Percentiles rank a stretch among this genome's conserved stretches.
phyloP scores from a whole-genome alignment of 2,329 filamentous ascomycete genomes.

The Acarospora socialis region DNA sequence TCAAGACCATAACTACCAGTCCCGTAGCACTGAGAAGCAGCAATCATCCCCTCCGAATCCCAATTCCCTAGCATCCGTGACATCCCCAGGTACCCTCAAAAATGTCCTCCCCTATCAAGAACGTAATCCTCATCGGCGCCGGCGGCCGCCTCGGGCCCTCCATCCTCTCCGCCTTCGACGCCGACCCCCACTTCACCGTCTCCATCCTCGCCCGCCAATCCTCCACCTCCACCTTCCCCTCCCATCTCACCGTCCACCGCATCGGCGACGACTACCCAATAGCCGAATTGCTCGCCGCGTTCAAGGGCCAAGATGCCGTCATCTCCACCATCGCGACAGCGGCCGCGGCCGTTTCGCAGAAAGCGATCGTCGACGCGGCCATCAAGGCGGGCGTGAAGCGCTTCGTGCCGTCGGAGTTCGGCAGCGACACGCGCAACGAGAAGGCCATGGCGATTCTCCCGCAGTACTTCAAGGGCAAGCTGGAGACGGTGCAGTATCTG shows the following conservation, averaged over 20 bases:
- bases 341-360: conserved; percentile 17
- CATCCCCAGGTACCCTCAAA: conserved; percentile 2
- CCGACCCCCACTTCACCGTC: conserved; percentile 13
- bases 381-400: conserved; percentile 20
- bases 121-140: conserved; percentile 12
- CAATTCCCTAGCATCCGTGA: neutral
- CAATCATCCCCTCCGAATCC: neutral
- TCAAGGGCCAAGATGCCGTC: conserved; percentile 20
- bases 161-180: conserved; percentile 14
- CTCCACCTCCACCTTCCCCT: conserved; percentile 14
- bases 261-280: conserved; percentile 16
- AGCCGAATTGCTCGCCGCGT: conserved; percentile 14
- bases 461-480: conserved; percentile 2
- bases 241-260: conserved; percentile 13
- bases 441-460: too few species aligned
- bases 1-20: too few species aligned
- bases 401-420: conserved; percentile 24
- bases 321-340: conserved; percentile 20
- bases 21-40: too few species aligned
- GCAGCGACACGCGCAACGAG: conserved; percentile 17
- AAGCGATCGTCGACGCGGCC: conserved; percentile 21
- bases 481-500: conserved; percentile 1
- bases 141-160: conserved; percentile 16
- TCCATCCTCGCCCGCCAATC: conserved; percentile 17
- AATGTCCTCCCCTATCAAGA: conserved; percentile 8